phyloP scores from a whole-genome alignment of 2,329 filamentous ascomycete species.

The Ramularia endophylla region DNA sequence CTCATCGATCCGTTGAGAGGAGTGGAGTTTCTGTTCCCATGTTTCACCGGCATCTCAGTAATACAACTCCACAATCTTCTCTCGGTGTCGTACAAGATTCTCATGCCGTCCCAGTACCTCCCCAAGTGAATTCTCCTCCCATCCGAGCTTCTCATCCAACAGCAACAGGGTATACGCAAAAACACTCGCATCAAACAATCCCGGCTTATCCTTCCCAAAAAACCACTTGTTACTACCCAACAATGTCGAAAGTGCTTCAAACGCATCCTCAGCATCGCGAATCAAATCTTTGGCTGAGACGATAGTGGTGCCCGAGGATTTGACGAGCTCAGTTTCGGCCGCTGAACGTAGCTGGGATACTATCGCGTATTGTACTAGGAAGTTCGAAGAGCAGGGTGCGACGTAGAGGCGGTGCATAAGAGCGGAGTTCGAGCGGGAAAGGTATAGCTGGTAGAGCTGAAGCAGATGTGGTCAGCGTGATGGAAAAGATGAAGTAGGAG shows the following conservation, averaged over 20 bases:
- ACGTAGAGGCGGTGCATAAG: constrained; percentile 71
- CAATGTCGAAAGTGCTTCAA: constrained; percentile 55
- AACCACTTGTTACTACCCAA: constrained; percentile 57
- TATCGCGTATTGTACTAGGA: constrained; percentile 58
- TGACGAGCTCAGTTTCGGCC: constrained; percentile 68
- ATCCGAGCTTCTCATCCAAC: constrained; percentile 57
- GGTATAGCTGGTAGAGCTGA: constrained; percentile 73
- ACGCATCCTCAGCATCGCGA: constrained; percentile 55
- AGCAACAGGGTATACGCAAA: constrained; percentile 87
- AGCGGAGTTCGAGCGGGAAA: constrained; percentile 60
- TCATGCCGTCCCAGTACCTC: constrained; percentile 50
- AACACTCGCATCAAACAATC: constrained; percentile 78
- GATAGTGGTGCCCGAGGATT: constrained; percentile 39
- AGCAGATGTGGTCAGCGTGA: constrained; percentile 1
- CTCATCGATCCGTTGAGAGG: no score
- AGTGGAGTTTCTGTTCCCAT: neutral
- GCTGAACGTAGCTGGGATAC: constrained; percentile 63
- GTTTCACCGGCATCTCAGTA: constrained; percentile 31
- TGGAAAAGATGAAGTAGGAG: no score
- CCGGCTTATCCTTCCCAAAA: constrained; percentile 53
- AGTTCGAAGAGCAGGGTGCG: constrained; percentile 51
- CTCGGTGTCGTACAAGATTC: constrained; percentile 60
- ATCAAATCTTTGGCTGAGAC: constrained; percentile 49
- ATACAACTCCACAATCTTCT: constrained; percentile 50
- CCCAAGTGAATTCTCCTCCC: constrained; percentile 58